These are phyloP conservation scores for Fusarium transvaalense DNA, from an alignment of 2,329 filamentous ascomycete genomes.

Conservation along the genomic window DNA sequence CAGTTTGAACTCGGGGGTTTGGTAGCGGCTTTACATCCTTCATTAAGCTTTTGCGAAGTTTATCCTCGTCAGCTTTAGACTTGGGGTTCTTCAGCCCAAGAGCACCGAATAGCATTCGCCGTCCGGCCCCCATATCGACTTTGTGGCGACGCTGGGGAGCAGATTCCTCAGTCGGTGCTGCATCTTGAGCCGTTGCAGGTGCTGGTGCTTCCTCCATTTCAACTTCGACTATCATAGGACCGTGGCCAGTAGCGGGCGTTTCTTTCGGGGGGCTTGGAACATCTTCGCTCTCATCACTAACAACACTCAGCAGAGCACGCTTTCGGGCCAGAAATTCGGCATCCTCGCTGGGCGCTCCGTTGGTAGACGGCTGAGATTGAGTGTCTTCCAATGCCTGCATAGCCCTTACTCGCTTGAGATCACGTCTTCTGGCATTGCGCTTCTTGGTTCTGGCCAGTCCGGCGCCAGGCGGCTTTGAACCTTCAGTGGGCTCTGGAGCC, in stretches of 20 bases:
- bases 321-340: constrained; percentile 56
- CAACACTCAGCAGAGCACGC: constrained; percentile 54
- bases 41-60: constrained; percentile 70
- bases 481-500: constrained; percentile 10
- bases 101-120: constrained; percentile 78
- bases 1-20: constrained; percentile 52
- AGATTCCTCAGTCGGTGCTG: constrained; percentile 15
- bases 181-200: constrained; percentile 8
- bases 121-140: constrained; percentile 68
- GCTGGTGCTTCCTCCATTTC: constrained; percentile 11
- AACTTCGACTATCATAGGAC: constrained; percentile 5
- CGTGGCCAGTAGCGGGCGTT: background rate
- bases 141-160: constrained; percentile 37
- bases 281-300: constrained; percentile 39
- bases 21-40: constrained; percentile 61
- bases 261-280: constrained; percentile 4
- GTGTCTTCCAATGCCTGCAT: constrained; percentile 18
- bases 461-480: constrained; percentile 49
- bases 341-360: constrained; percentile 26
- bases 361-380: constrained; percentile 37
- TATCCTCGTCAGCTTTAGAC: constrained; percentile 75
- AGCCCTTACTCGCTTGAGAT: constrained; percentile 48
- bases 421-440: constrained; percentile 64
- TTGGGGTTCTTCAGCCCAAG: constrained; percentile 78
- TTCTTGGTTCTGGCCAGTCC: constrained; percentile 62